These are phyloP conservation scores for Cucurbita maxima DNA, from an alignment of 306 rosid genomes.

Conservation along the genomic window DNA sequence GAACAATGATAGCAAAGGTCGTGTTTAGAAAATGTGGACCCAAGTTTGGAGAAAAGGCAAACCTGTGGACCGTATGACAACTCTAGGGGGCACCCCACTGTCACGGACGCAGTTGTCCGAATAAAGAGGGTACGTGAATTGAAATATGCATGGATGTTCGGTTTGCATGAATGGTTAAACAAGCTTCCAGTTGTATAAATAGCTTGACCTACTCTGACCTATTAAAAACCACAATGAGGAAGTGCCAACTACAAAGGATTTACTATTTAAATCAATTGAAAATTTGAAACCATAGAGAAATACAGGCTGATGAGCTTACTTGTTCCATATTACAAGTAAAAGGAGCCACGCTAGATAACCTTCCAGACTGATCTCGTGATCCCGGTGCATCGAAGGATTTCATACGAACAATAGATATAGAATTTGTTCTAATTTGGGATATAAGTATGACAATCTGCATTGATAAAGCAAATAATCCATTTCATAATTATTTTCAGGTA, in stretches of 20 bases:
- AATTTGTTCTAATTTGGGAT: conserved; percentile 83
- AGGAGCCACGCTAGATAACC: conserved; percentile 15
- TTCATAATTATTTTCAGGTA: background rate
- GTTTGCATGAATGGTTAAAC: conserved; percentile 85
- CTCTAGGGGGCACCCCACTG: conserved; percentile 52
- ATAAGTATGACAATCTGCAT: conserved; percentile 56
- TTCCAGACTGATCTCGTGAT: conserved; percentile 20
- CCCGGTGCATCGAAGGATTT: conserved; percentile 44
- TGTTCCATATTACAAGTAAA: conserved; percentile 67
- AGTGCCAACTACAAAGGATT: conserved; percentile 1
- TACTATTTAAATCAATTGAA: background rate
- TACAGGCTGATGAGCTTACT: conserved; percentile 23
- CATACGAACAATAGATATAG: conserved; percentile 63
- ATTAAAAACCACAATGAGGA: conserved; percentile 11
- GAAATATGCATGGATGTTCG: conserved; percentile 72
- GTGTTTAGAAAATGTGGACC: background rate
- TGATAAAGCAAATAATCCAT: conserved; percentile 14
- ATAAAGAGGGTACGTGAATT: conserved; percentile 53
- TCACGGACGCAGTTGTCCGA: conserved; percentile 43
- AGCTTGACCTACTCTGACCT: conserved; percentile 84
- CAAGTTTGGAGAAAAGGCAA: conserved; percentile 6
- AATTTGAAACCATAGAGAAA: background rate
- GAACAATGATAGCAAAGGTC: background rate
- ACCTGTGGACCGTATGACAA: conserved; percentile 95
- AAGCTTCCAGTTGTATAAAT: conserved; percentile 64